Evolutionary conservation across 805 yeast genomes (phyloP).

Genomic region (Kuraishia ogatae): DNA sequence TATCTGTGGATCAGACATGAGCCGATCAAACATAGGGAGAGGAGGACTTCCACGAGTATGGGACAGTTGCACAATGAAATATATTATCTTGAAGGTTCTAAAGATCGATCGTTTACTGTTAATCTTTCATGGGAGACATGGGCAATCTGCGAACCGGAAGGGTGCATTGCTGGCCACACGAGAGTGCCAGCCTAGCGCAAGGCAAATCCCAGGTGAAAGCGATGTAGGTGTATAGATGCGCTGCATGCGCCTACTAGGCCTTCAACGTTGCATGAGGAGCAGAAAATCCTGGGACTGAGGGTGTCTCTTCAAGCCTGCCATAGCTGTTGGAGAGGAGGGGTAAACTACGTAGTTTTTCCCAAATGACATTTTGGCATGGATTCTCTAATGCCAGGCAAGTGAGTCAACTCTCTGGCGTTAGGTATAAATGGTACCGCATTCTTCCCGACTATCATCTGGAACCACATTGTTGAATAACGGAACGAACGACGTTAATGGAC

Average conservation of each 20-base stretch:
- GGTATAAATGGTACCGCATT: too few species aligned
- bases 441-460: too few species aligned
- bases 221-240: background rate
- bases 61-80: too few species aligned
- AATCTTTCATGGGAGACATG: background rate
- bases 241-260: background rate
- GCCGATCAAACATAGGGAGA: too few species aligned
- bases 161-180: background rate
- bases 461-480: too few species aligned
- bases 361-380: background rate
- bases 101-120: too few species aligned
- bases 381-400: background rate
- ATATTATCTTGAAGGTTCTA: too few species aligned
- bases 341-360: background rate
- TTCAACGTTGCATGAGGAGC: background rate
- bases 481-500: too few species aligned
- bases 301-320: background rate
- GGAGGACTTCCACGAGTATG: too few species aligned
- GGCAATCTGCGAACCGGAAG: background rate
- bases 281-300: background rate
- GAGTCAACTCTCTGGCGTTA: too few species aligned
- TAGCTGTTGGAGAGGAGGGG: background rate
- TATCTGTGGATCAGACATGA: too few species aligned
- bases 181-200: background rate
- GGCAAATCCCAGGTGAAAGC: background rate